Conservation (phyloP, 768 basidiomycete genomes). For the Serendipita sp. region DNA sequence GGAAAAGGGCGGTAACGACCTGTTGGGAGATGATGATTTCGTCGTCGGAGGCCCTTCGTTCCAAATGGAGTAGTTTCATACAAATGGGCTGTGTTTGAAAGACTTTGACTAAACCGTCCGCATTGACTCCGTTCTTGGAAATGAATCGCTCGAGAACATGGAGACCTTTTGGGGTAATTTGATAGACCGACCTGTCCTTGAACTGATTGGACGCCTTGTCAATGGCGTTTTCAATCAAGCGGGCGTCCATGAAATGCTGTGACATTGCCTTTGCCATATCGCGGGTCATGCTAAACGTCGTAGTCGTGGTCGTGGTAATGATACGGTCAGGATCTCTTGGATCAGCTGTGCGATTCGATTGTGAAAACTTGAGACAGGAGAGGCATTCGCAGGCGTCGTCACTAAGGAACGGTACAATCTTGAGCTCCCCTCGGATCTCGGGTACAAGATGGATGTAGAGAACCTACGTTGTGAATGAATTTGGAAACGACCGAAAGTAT, state of each 20-base stretch:
- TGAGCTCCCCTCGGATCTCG: neutral
- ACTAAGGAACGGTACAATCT: slow-evolving; percentile 26
- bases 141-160: slow-evolving; percentile 99
- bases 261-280: slow-evolving; percentile 99
- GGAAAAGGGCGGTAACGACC: slow-evolving; percentile 88
- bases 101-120: slow-evolving; percentile 78
- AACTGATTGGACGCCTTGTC: slow-evolving; percentile 80
- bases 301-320: slow-evolving; percentile 97
- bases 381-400: slow-evolving; percentile 92
- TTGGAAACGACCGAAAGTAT: slow-evolving; percentile 88
- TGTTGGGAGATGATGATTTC: slow-evolving; percentile 93
- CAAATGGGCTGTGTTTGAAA: slow-evolving; percentile 90
- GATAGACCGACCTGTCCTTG: slow-evolving; percentile 95
- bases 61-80: slow-evolving; percentile 94
- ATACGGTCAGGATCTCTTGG: slow-evolving; percentile 95
- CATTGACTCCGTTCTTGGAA: slow-evolving; percentile 95
- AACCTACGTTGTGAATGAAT: slow-evolving; percentile 89
- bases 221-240: slow-evolving; percentile 90
- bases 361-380: slow-evolving; percentile 92
- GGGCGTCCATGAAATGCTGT: slow-evolving; percentile 99
- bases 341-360: slow-evolving; percentile 96
- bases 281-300: slow-evolving; percentile 98
- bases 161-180: slow-evolving; percentile 91
- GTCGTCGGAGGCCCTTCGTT: slow-evolving; percentile 81
- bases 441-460: slow-evolving; percentile 4